Percentiles rank a stretch among this genome's conserved stretches.
phyloP scores from a whole-genome alignment of 2,329 filamentous ascomycete species.

The Xylogone sp. region DNA sequence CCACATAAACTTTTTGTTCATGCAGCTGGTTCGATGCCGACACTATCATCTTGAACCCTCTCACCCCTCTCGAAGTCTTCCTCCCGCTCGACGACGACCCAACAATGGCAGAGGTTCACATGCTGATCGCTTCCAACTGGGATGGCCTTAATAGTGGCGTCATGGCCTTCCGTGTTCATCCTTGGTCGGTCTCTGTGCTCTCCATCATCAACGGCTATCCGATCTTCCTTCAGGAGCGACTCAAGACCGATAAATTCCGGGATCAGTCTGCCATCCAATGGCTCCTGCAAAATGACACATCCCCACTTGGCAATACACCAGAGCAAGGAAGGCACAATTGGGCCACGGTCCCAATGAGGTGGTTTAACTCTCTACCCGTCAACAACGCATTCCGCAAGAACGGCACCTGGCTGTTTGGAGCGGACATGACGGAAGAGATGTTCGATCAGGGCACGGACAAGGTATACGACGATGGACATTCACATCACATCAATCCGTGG shows the following conservation, averaged over 20 bases:
- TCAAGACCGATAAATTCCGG: conserved; percentile 24
- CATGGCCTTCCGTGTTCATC: conserved; percentile 33
- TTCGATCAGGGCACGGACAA: conserved; percentile 27
- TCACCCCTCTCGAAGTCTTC: conserved; percentile 34
- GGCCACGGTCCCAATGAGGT: conserved; percentile 28
- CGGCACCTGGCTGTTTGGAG: conserved; percentile 25
- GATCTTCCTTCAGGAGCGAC: conserved; percentile 19
- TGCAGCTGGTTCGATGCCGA: conserved; percentile 36
- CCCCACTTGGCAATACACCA: conserved; percentile 18
- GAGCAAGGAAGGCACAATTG: conserved; percentile 23
- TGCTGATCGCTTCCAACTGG: conserved; percentile 33
- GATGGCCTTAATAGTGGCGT: conserved; percentile 38
- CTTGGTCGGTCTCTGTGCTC: conserved; percentile 34
- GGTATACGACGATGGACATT: conserved; percentile 23
- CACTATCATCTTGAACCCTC: conserved; percentile 35
- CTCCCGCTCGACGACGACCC: conserved; percentile 28
- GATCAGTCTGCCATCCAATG: conserved; percentile 30
- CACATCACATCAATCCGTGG: conserved; percentile 22
- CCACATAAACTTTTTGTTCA: no score
- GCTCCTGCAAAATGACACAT: conserved; percentile 18
- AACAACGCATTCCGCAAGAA: conserved; percentile 27
- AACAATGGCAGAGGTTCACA: conserved; percentile 30
- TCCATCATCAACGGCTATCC: conserved; percentile 32
- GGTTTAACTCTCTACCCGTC: conserved; percentile 31
- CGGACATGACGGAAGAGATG: conserved; percentile 21